phyloP scores from a whole-genome alignment of 148 eudicot genomes.

The Cornus kousa region DNA sequence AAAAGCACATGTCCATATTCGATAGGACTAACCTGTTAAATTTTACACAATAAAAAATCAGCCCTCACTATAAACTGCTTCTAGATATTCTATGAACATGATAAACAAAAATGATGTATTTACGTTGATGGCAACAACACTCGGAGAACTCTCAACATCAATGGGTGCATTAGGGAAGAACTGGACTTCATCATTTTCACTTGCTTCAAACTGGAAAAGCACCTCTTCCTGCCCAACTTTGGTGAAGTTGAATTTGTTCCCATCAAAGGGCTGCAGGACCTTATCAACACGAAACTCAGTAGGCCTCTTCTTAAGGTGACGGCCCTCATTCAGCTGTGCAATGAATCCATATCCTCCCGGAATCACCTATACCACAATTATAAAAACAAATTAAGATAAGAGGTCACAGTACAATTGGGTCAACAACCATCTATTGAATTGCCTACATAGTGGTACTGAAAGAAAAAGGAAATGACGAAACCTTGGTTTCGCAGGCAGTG shows the following conservation, averaged over 20 bases:
- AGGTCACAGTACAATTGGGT: not conserved
- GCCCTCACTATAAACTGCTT: not conserved
- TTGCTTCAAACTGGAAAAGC: constrained; percentile 80
- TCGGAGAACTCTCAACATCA: constrained; percentile 58
- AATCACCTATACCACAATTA: constrained; percentile 46
- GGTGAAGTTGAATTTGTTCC: constrained; percentile 85
- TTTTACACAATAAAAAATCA: not conserved
- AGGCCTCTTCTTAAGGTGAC: constrained; percentile 91
- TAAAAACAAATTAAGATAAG: not conserved
- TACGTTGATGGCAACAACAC: constrained; percentile 92
- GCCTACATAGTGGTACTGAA: not conserved
- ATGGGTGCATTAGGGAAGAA: constrained; percentile 60
- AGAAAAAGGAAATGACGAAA: constrained; percentile 20
- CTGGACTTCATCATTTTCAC: constrained; percentile 48
- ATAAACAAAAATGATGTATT: not conserved
- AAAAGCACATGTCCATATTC: constrained; percentile 95
- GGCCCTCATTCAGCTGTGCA: constrained; percentile 94
- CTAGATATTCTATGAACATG: not conserved
- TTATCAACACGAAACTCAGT: constrained; percentile 88
- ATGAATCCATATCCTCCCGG: constrained; percentile 79
- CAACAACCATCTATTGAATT: not conserved
- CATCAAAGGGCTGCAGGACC: constrained; percentile 91
- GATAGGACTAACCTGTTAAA: constrained; percentile 87
- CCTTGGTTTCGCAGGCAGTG: constrained; percentile 98
- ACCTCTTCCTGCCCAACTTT: constrained; percentile 96